phyloP scores from a whole-genome alignment of 306 rosid genomes.

The Dryas alaskensis region DNA sequence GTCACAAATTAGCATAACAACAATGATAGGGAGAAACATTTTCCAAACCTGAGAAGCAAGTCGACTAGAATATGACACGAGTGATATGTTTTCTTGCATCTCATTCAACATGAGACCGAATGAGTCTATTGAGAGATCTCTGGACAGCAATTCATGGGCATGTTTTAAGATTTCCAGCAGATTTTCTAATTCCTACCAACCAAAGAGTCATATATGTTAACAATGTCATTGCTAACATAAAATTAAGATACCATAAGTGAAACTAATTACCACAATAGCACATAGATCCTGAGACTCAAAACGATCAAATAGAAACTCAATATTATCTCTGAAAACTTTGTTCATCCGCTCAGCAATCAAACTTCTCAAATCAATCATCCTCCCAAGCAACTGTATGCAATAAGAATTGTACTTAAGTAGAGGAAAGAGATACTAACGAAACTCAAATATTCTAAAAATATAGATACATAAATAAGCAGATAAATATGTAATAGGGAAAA shows the following conservation, averaged over 20 bases:
- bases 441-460: not conserved
- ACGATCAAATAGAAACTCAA: slow-evolving; percentile 93
- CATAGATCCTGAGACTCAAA: slow-evolving; percentile 98
- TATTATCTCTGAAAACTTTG: slow-evolving; percentile 84
- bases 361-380: slow-evolving; percentile 85
- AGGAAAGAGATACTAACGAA: not conserved
- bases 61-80: slow-evolving; percentile 92
- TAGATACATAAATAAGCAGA: not conserved
- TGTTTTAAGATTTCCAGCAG: slow-evolving; percentile 74
- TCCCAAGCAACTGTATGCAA: slow-evolving; percentile 81
- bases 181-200: slow-evolving; percentile 83
- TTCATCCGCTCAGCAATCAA: slow-evolving; percentile 79
- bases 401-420: slow-evolving; percentile 23
- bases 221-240: slow-evolving; percentile 21
- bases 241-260: slow-evolving; percentile 24
- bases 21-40: slow-evolving; percentile 27
- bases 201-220: slow-evolving; percentile 28
- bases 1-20: slow-evolving; percentile 16
- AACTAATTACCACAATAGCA: slow-evolving; percentile 75
- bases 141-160: slow-evolving; percentile 77
- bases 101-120: slow-evolving; percentile 82
- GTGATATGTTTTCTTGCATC: slow-evolving; percentile 97
- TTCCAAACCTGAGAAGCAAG: slow-evolving; percentile 84
- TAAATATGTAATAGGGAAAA: not conserved
- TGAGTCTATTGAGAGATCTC: slow-evolving; percentile 80